Evolutionary conservation across 1,139 yeast genomes (phyloP).

Genomic region (Lizanozyma gosingica): DNA sequence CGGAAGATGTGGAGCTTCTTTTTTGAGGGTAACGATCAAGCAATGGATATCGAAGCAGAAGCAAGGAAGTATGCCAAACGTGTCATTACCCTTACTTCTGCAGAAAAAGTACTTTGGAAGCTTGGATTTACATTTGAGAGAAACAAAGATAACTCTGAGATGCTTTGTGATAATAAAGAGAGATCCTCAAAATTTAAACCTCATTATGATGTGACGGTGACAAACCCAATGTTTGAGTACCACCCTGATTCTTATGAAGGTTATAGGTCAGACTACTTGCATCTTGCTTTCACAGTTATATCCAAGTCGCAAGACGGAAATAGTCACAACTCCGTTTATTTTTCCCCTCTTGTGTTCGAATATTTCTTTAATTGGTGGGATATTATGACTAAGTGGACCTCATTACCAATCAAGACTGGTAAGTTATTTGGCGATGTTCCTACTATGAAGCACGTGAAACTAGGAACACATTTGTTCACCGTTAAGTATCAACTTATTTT

Average conservation of each 20-base stretch:
- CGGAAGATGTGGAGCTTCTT: slow-evolving; percentile 29
- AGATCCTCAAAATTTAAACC: slow-evolving; percentile 27
- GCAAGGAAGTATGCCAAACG: slow-evolving; percentile 26
- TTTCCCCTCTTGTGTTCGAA: slow-evolving; percentile 59
- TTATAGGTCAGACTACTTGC: slow-evolving; percentile 33
- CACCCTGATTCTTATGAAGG: slow-evolving; percentile 36
- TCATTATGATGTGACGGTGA: slow-evolving; percentile 35
- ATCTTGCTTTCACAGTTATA: slow-evolving; percentile 33
- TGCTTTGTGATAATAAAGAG: slow-evolving; percentile 21
- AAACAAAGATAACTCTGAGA: slow-evolving; percentile 15
- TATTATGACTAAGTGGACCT: slow-evolving; percentile 57
- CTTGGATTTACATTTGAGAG: slow-evolving; percentile 36
- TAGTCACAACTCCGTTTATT: slow-evolving; percentile 62
- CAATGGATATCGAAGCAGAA: slow-evolving; percentile 18
- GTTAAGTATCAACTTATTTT: slow-evolving; percentile 71
- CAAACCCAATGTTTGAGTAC: slow-evolving; percentile 26
- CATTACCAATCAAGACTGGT: slow-evolving; percentile 74
- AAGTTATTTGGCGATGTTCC: slow-evolving; percentile 37
- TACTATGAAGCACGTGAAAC: slow-evolving; percentile 38
- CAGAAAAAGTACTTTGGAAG: slow-evolving; percentile 34
- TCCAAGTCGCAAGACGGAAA: slow-evolving; percentile 24
- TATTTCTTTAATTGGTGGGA: slow-evolving; percentile 85
- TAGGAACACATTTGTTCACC: slow-evolving; percentile 72
- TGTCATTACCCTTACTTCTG: slow-evolving; percentile 30
- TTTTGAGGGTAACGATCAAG: slow-evolving; percentile 14